Evolutionary conservation across 1,284 basidiomycete genomes (phyloP), one percentile per base, ranked within the genome.

Genomic region (Xanthoconium separans): DNA sequence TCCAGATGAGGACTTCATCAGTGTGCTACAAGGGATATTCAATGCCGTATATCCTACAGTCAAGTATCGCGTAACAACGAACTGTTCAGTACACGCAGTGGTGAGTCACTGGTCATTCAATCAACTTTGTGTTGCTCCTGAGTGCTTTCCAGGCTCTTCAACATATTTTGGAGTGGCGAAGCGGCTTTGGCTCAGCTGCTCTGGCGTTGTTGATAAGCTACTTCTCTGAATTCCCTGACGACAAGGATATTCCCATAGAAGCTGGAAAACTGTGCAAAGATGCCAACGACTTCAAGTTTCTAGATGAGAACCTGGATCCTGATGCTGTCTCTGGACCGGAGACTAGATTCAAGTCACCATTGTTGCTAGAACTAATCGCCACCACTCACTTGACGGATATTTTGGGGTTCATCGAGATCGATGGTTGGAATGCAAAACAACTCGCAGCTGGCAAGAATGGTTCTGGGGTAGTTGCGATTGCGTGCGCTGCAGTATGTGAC

Each of bases 141-240:
- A 36, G 4, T 36, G 15, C 3, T 5, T 15, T 5, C 7, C 6
- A 48, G 39, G 29, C 37, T 3, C 29, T 16, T 3, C 49, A 52
- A 41, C 6, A 12, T 12, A 41, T 48, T 13, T 52, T 18, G 0
- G 45, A 52, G 6, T 48, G 51, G 51, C 6, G 13, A 20, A 52
- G 51, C 5, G 20, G 45, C 30, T 41, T 52, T 10, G 24, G 51
- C 2, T 52, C 31, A 0, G 39, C 29, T 16, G 30, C 24, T 0
- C 39, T 52, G 1, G n/a, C 51, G 4, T n/a, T 52, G 2, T 7
- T 52, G 44, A 52, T 48, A 7, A 49, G 45, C 13, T 52, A 41
- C 15, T 49, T 52, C 6, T 2, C 39, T 16, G 22, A 49, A 5
- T 6, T n/a, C 16, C 22, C 37, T 2, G 12, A 27, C 6, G 24